Evolutionary conservation across 1,284 basidiomycete genomes (phyloP).

Genomic region (Tilletia setariae): DNA sequence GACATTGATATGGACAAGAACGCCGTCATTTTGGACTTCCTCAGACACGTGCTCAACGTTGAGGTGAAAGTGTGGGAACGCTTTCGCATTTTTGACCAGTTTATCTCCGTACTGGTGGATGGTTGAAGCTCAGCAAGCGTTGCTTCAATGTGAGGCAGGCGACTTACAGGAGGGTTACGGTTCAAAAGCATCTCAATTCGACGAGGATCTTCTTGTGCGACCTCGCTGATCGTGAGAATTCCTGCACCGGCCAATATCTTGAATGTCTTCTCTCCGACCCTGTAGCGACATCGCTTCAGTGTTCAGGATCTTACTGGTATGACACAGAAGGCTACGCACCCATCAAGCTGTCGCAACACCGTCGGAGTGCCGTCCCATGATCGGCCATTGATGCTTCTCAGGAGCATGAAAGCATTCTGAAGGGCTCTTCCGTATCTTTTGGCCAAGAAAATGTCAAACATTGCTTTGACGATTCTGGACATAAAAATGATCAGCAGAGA

Average conservation of each 20-base stretch:
- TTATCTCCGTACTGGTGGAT: conserved; percentile 10
- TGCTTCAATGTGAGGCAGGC: neutral
- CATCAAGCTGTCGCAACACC: conserved; percentile 73
- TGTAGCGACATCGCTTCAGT: neutral
- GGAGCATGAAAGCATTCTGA: conserved; percentile 15
- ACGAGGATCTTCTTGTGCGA: conserved; percentile 26
- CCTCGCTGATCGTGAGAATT: conserved; percentile 25
- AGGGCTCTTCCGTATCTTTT: neutral
- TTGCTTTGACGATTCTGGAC: conserved; percentile 6
- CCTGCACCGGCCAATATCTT: conserved; percentile 35
- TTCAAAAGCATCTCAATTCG: conserved; percentile 41
- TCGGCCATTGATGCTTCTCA: conserved; percentile 64
- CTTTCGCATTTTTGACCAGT: conserved; percentile 3
- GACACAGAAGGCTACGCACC: conserved; percentile 36
- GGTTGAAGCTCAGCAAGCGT: neutral
- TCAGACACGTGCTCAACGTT: neutral
- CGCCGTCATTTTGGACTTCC: neutral
- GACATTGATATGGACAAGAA: neutral
- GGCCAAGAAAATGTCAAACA: conserved; percentile 15
- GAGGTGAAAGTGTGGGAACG: conserved; percentile 5
- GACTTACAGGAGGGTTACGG: conserved; percentile 29
- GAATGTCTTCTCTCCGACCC: conserved; percentile 71
- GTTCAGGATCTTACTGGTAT: neutral
- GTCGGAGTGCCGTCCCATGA: conserved; percentile 79
- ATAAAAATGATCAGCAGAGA: neutral